Evolutionary conservation across 108 stramenopile species (phyloP).

Genomic region (Discostella stelligeroides): DNA sequence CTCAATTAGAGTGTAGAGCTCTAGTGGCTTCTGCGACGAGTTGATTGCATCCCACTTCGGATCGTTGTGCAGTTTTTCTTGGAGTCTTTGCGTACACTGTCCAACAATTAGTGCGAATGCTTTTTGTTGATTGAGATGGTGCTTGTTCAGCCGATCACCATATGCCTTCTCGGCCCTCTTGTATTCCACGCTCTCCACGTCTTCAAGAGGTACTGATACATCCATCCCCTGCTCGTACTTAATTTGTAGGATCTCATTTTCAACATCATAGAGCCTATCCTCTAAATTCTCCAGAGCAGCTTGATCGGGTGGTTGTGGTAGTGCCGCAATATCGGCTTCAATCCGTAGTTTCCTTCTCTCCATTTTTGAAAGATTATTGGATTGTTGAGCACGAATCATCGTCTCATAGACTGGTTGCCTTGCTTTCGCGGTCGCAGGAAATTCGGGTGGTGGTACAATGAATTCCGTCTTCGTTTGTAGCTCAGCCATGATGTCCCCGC

Average conservation of each 20-base stretch:
- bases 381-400: too few species aligned
- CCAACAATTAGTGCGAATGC: constrained; percentile 3
- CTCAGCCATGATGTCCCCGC: too few species aligned
- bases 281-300: too few species aligned
- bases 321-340: too few species aligned
- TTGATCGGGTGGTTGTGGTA: too few species aligned
- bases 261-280: background rate
- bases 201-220: background rate
- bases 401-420: too few species aligned
- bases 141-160: constrained; percentile 1
- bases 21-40: background rate
- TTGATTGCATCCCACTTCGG: background rate
- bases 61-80: constrained; percentile 3
- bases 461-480: too few species aligned
- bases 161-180: background rate
- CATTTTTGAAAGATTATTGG: too few species aligned
- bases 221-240: background rate
- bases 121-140: constrained; percentile 6
- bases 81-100: background rate
- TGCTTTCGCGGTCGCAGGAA: too few species aligned
- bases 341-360: too few species aligned
- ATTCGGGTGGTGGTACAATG: too few species aligned
- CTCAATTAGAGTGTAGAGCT: constrained; percentile 5
- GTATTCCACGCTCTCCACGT: background rate
- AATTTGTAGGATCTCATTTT: constrained; percentile 1